These are phyloP conservation scores for Penicillium roqueforti DNA, from an alignment of 495 filamentous ascomycete species.

Conservation along the genomic window DNA sequence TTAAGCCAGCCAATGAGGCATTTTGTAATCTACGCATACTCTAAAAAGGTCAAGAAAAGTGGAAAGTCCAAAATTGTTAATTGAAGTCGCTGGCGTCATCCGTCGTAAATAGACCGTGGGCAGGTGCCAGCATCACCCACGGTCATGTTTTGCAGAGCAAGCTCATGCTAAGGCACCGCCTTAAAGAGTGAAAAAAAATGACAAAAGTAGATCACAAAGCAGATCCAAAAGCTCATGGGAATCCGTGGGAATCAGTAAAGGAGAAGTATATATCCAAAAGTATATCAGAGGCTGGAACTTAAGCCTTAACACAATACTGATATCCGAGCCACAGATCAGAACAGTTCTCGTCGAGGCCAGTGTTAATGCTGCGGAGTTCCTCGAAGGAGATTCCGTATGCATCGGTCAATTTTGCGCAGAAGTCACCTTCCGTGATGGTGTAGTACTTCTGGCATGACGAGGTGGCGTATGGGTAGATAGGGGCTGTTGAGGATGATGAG, in stretches of 20 bases:
- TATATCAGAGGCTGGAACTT: background rate
- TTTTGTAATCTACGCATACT: background rate
- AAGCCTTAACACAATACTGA: slow-evolving; percentile 35
- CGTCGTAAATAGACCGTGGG: slow-evolving; percentile 2
- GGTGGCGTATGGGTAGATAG: slow-evolving; percentile 33
- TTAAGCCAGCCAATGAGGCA: too few relatives aligned
- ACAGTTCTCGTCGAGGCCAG: slow-evolving; percentile 34
- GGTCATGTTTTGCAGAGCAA: slow-evolving; percentile 5
- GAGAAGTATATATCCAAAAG: background rate
- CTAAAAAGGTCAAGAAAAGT: background rate
- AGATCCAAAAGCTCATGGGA: background rate
- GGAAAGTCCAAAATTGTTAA: background rate
- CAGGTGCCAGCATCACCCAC: background rate
- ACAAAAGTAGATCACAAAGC: background rate
- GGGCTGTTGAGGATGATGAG: background rate
- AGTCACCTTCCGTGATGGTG: slow-evolving; percentile 37
- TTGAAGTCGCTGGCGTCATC: slow-evolving; percentile 5
- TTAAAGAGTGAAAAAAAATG: slow-evolving; percentile 5
- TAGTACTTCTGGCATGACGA: slow-evolving; percentile 40
- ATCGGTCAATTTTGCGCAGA: slow-evolving; percentile 36
- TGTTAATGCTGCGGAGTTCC: slow-evolving; percentile 38
- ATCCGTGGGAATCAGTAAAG: too few relatives aligned
- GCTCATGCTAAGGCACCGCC: slow-evolving; percentile 11
- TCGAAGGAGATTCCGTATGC: slow-evolving; percentile 23
- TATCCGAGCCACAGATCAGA: slow-evolving; percentile 40